Conservation (phyloP, 805 yeast genomes). For the Candida railenensis region DNA sequence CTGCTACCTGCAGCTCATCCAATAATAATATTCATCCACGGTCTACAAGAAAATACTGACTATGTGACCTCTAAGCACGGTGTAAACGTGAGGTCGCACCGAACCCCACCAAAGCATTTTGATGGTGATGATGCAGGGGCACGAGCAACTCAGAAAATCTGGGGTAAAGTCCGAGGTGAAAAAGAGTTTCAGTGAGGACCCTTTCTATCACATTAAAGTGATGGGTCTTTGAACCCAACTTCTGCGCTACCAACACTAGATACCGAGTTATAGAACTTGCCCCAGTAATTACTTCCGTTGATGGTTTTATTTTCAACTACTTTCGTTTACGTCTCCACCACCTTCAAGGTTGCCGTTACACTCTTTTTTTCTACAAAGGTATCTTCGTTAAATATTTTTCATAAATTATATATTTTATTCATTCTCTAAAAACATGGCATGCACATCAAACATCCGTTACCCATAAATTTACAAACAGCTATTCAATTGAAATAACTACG, state of each 20-base stretch:
- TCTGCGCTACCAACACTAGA: not conserved
- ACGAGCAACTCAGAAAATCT: too few species aligned
- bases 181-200: too few species aligned
- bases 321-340: too few species aligned
- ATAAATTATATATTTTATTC: not conserved
- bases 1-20: not conserved
- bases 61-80: too few species aligned
- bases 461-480: not conserved
- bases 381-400: not conserved
- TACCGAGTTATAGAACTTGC: too few species aligned
- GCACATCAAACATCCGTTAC: not conserved
- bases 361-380: not conserved
- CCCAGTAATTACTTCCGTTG: too few species aligned
- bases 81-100: not conserved
- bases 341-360: too few species aligned
- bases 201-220: too few species aligned
- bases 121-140: not conserved
- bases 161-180: not conserved
- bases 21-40: not conserved
- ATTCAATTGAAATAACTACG: not conserved
- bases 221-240: too few species aligned
- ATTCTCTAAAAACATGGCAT: not conserved
- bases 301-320: too few species aligned
- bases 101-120: not conserved
- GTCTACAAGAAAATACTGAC: too few species aligned